Base-by-base conservation (phyloP, 352 stramenopile species). In the Phytophthora chlamydospora region DNA sequence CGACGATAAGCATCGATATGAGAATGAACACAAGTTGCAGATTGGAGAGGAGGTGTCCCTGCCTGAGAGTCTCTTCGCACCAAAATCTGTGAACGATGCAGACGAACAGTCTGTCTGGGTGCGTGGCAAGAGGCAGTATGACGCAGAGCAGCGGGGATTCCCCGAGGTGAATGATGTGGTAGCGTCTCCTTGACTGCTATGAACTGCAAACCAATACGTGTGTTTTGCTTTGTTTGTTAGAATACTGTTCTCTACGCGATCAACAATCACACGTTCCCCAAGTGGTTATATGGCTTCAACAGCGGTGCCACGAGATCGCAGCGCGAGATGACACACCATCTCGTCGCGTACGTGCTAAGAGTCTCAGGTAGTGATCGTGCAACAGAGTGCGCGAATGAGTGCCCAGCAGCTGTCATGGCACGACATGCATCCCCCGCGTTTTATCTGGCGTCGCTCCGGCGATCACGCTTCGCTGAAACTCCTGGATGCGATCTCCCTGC, bases 231-330 rank as follows among this genome's bases (percentile, higher is more conserved):
- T 9, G 16, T 11, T 39, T 14, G 14, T 13, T 46, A 75, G 55
- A 75, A 70, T 35, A 48, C 66, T 41, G 19, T 71, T n/a, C 5
- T 71, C 12, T 75, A 59, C 42, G 55, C 66, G n/a, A 40, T 75
- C 33, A 75, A 75, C 61, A 71, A 75, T 34, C 53, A 71, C 36
- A 58, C 46, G 34, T 75, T 68, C 35, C 62, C 62, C 14, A 62
- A 58, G 24, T 76, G 67, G 67, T 62, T 66, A 43, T 76, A 76
- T 47, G 48, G 57, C 51, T 76, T 69, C 39, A 57, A 76, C 33
- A 72, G 67, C 21, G 57, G 62, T 17, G 51, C 62, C n/a, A 76
- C 62, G 16, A 68, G 68, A 50, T 62, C 36, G 31, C 62, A 76
- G 40, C 67, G 67, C 31, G 54, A 65, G 21, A 69, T 72, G 62